Conservation (phyloP, 108 stramenopile genomes). For the Fragilaria crotonensis region DNA sequence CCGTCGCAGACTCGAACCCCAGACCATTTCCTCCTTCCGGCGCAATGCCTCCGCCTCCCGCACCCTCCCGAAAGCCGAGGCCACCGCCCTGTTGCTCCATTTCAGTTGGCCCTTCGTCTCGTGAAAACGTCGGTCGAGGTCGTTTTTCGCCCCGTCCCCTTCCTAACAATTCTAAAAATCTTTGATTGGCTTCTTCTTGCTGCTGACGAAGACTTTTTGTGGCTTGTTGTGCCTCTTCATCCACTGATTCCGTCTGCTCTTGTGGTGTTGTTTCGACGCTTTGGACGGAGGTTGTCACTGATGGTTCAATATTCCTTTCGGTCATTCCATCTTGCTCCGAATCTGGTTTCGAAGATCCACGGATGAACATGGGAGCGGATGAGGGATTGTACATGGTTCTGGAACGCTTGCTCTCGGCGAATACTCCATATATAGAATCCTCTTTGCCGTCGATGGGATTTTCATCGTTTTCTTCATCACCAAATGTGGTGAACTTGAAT, state of each 20-base stretch:
- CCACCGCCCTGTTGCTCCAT: neutral
- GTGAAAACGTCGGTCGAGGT: neutral
- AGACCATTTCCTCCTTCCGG: neutral
- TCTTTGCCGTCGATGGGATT: constrained; percentile 14
- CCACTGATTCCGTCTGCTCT: neutral
- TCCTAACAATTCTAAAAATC: constrained; percentile 14
- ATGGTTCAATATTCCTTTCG: neutral
- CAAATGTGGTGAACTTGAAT: constrained; percentile 8
- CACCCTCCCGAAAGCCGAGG: neutral
- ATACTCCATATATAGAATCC: constrained; percentile 33
- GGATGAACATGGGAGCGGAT: constrained; percentile 8
- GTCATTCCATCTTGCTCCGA: constrained; percentile 3
- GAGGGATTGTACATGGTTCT: neutral
- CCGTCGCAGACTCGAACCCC: neutral
- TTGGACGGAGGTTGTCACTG: neutral
- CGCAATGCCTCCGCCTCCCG: neutral
- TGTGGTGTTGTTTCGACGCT: constrained; percentile 1
- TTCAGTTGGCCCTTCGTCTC: neutral
- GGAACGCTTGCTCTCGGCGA: constrained; percentile 7
- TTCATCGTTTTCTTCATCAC: constrained; percentile 30
- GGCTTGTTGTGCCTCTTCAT: constrained; percentile 4
- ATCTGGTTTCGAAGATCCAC: neutral
- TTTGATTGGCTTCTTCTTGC: constrained; percentile 29
- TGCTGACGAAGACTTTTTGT: constrained; percentile 1
- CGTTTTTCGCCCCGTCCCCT: constrained; percentile 13